Percentiles rank a stretch among this genome's conserved stretches.
Evolutionary conservation across 1,284 basidiomycete species (phyloP).

Genomic region (Termitomyces sp.): DNA sequence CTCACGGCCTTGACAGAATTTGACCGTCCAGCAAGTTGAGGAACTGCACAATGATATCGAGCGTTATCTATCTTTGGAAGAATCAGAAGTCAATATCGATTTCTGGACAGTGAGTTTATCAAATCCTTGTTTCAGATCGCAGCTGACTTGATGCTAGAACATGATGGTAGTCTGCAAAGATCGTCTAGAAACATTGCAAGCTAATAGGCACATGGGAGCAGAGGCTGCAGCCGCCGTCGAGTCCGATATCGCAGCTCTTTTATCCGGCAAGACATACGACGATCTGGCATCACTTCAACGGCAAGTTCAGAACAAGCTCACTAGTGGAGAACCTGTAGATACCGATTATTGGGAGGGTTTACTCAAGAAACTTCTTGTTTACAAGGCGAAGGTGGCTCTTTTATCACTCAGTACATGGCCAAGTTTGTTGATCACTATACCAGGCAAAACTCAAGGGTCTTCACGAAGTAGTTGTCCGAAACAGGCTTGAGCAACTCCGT

Average conservation of each 20-base stretch:
- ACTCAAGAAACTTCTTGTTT: constrained; percentile 89
- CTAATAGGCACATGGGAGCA: constrained; percentile 52
- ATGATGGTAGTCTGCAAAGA: constrained; percentile 98
- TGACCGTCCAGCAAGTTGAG: constrained; percentile 83
- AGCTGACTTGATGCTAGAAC: constrained; percentile 47
- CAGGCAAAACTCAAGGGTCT: constrained; percentile 87
- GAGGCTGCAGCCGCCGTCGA: constrained; percentile 77
- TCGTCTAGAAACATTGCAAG: constrained; percentile 74
- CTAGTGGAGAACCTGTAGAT: constrained; percentile 91
- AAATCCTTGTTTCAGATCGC: not conserved
- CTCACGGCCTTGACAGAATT: constrained; percentile 53
- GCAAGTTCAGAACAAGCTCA: constrained; percentile 83
- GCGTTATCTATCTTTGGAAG: constrained; percentile 85
- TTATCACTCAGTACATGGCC: not conserved
- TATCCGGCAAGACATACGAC: constrained; percentile 79
- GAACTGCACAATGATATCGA: constrained; percentile 95
- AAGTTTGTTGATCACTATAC: not conserved
- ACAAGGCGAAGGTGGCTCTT: constrained; percentile 85
- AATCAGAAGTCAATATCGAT: constrained; percentile 81
- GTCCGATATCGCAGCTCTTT: constrained; percentile 66
- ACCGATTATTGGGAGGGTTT: constrained; percentile 97
- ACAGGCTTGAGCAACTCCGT: constrained; percentile 91
- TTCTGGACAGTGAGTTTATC: constrained; percentile 84
- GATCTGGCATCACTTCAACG: constrained; percentile 81
- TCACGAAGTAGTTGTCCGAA: constrained; percentile 94